Base-by-base conservation (phyloP, 371 early-diverging fungal species). In the Polyrhizophydium stewartii region DNA sequence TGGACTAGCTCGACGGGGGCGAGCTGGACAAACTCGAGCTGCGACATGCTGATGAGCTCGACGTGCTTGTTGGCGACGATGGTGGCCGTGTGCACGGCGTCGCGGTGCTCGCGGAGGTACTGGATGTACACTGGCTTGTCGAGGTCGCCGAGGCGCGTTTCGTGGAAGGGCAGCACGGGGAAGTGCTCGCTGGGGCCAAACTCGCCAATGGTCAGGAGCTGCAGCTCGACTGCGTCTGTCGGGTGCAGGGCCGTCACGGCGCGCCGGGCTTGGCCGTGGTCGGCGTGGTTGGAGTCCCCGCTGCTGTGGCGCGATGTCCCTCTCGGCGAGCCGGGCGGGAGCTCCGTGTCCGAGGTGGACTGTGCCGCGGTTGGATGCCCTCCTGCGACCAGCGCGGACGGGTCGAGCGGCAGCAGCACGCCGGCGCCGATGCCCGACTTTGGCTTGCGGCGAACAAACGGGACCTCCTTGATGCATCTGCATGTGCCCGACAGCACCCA, bases 401-500 rank as follows among this genome's bases (percentile, higher is more conserved):
- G n/a, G n/a, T n/a, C n/a, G n/a, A n/a, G n/a, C n/a, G n/a, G n/a
- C n/a, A n/a, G n/a, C 7, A 3, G 7, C 3, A 3, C 35, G 13
- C 35, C 13, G 35, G 7, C 35, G 3, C 35, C 35, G 35, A 35
- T 35, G 35, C 35, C 35, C 3, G 13, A 3, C 35, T 35, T 35
- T 3, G 35, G 35, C 13, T 35, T 35, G n/a, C n/a, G n/a, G n/a
- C 24, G 27, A 27, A 25, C 24, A 53, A 30, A 12, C 6, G 53
- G 32, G 5, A 53, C 32, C 9, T 16, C 5, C n/a, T 35, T 30
- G 19, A 53, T 31, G 53, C 53, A 53, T 6, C 53, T 3, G 35
- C 53, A 53, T 19, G 32, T 53, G 13, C 53, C 53, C 13, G 53
- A 53, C 9, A 53, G 53, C 5, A 53, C 25, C 53, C 53, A 53